Conservation (phyloP, 768 basidiomycete genomes). For the Astraeus odoratus region DNA sequence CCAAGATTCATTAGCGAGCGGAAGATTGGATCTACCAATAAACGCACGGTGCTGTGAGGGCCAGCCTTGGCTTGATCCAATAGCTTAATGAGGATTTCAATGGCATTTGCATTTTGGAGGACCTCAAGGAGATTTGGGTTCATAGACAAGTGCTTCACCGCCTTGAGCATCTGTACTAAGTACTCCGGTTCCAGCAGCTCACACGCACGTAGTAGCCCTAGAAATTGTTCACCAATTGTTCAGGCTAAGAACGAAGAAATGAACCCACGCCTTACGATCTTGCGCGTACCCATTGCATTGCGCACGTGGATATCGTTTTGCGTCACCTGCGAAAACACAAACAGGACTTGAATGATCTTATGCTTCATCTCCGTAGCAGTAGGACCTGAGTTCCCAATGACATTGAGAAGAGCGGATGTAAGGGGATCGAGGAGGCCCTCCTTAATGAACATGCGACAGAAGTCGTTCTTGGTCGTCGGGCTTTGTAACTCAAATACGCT, state of each 20-base stretch:
- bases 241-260: slow-evolving; percentile 2
- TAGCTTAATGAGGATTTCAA: slow-evolving; percentile 83
- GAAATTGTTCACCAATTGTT: slow-evolving; percentile 3
- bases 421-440: slow-evolving; percentile 93
- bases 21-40: background rate
- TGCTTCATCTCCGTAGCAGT: slow-evolving; percentile 68
- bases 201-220: slow-evolving; percentile 84
- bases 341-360: slow-evolving; percentile 83
- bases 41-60: slow-evolving; percentile 70
- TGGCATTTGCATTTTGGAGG: slow-evolving; percentile 91
- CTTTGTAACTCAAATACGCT: slow-evolving; percentile 95
- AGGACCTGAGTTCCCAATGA: slow-evolving; percentile 68
- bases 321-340: slow-evolving; percentile 94
- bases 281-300: slow-evolving; percentile 85
- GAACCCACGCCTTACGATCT: slow-evolving; percentile 78
- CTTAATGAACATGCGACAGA: slow-evolving; percentile 95
- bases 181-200: slow-evolving; percentile 83
- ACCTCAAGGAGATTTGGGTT: slow-evolving; percentile 85
- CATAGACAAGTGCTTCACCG: slow-evolving; percentile 95
- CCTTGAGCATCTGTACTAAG: slow-evolving; percentile 85
- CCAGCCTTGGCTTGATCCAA: slow-evolving; percentile 77
- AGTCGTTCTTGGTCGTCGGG: slow-evolving; percentile 96
- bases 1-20: background rate
- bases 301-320: slow-evolving; percentile 92
- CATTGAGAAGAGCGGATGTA: slow-evolving; percentile 81